Conservation (phyloP, 495 filamentous ascomycete genomes). For the Barbatosphaeria neglecta region DNA sequence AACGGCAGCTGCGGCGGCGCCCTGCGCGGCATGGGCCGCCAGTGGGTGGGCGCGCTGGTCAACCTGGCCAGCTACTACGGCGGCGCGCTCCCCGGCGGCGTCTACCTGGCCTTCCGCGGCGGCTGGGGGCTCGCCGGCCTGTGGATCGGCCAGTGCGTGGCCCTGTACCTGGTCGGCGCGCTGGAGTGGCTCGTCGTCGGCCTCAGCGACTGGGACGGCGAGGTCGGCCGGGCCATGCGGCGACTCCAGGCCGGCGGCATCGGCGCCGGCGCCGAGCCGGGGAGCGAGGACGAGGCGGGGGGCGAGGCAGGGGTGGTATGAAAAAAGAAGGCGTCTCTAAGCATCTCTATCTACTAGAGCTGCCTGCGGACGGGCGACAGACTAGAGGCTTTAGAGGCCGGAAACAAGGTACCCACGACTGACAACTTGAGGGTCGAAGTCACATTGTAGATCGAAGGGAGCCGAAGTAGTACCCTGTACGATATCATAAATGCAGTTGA, state of each 20-base stretch:
- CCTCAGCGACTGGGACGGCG: slow-evolving; percentile 63
- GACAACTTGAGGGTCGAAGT: too few species aligned
- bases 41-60: slow-evolving; percentile 81
- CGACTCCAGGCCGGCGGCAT: slow-evolving; percentile 53
- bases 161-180: slow-evolving; percentile 69
- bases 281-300: background rate
- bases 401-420: too few species aligned
- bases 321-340: background rate
- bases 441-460: too few species aligned
- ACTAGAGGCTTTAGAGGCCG: too few species aligned
- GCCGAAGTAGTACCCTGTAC: too few species aligned
- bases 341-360: too few species aligned
- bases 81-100: slow-evolving; percentile 71
- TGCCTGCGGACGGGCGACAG: too few species aligned
- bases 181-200: slow-evolving; percentile 76
- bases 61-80: slow-evolving; percentile 85
- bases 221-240: slow-evolving; percentile 65
- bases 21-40: slow-evolving; percentile 74
- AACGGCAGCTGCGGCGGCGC: slow-evolving; percentile 79
- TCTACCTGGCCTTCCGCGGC: slow-evolving; percentile 79
- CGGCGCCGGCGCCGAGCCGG: background rate
- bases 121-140: slow-evolving; percentile 78
- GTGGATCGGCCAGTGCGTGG: slow-evolving; percentile 87
- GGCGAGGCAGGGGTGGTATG: background rate
- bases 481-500: too few species aligned